Evolutionary conservation across 805 yeast genomes (phyloP).

Genomic region (Tetrapisispora fleetii): DNA sequence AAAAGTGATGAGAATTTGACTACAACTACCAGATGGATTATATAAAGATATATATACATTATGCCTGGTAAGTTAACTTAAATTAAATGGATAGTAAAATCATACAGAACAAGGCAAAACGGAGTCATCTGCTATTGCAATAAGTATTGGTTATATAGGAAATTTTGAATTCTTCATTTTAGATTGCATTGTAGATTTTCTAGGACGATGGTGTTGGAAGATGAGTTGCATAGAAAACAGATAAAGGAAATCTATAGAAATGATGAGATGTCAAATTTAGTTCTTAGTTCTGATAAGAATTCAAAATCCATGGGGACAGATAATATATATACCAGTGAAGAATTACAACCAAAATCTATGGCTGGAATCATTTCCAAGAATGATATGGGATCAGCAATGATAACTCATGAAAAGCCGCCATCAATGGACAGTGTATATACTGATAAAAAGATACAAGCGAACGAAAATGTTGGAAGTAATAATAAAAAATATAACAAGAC

Average conservation of each 20-base stretch:
- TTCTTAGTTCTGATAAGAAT: constrained; percentile 48
- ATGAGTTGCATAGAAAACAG: constrained; percentile 12
- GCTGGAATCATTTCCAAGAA: constrained; percentile 54
- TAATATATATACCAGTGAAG: constrained; percentile 36
- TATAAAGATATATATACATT: too few relatives aligned
- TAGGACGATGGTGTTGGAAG: background rate
- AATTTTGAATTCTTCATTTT: too few relatives aligned
- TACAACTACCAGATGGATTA: too few relatives aligned
- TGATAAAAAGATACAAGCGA: constrained; percentile 1
- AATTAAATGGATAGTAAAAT: too few relatives aligned
- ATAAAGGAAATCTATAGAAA: constrained; percentile 39
- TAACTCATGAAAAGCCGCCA: background rate
- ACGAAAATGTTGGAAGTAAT: too few relatives aligned
- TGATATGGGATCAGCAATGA: constrained; percentile 51
- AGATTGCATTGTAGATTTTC: too few relatives aligned
- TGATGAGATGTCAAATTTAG: constrained; percentile 72
- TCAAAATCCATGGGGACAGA: constrained; percentile 35
- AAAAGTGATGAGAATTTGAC: too few relatives aligned
- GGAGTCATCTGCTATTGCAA: too few relatives aligned
- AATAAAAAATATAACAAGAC: constrained; percentile 12
- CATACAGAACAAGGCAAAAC: too few relatives aligned
- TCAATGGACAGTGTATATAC: background rate
- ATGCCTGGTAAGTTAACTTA: too few relatives aligned
- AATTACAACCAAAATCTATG: constrained; percentile 62
- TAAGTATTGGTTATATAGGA: too few relatives aligned